Percentiles rank a stretch among this genome's conserved stretches.
These are phyloP conservation scores for Penicillium salamii DNA, from an alignment of 495 filamentous ascomycete species.

Conservation along the genomic window DNA sequence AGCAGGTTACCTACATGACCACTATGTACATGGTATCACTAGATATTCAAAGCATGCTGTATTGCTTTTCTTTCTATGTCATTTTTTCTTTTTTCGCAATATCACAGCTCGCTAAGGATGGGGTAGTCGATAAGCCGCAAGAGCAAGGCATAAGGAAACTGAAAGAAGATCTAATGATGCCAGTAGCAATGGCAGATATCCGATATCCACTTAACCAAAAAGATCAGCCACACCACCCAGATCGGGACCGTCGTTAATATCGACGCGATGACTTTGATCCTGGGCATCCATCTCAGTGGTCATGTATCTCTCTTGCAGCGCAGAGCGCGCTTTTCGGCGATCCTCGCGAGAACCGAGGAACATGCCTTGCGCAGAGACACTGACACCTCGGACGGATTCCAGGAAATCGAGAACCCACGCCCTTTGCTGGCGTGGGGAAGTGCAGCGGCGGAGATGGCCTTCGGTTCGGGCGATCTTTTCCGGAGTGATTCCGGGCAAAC, in stretches of 20 bases:
- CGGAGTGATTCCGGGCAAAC: slow-evolving; percentile 55
- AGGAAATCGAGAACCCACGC: slow-evolving; percentile 84
- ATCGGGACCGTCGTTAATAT: slow-evolving; percentile 59
- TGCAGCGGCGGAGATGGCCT: slow-evolving; percentile 58
- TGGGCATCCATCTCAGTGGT: slow-evolving; percentile 46
- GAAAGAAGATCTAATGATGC: neutral
- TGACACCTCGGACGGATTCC: slow-evolving; percentile 79
- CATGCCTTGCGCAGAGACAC: slow-evolving; percentile 89
- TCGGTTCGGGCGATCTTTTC: slow-evolving; percentile 44
- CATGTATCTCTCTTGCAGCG: slow-evolving; percentile 57
- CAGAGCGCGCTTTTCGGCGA: slow-evolving; percentile 49
- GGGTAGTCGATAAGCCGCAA: slow-evolving; percentile 21
- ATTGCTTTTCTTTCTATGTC: slow-evolving; percentile 2
- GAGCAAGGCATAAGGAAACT: slow-evolving; percentile 5
- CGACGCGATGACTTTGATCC: slow-evolving; percentile 38
- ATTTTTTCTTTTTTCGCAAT: neutral
- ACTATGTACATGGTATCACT: too few relatives aligned
- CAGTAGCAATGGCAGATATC: neutral
- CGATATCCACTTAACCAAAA: slow-evolving; percentile 49
- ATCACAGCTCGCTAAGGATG: slow-evolving; percentile 4
- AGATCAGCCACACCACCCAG: slow-evolving; percentile 65
- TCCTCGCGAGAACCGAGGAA: slow-evolving; percentile 54
- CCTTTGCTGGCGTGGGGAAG: slow-evolving; percentile 69
- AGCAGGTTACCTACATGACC: too few relatives aligned
- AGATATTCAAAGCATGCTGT: neutral